Evolutionary conservation across 2,329 filamentous ascomycete species (phyloP).

Genomic region (Didymella keratinophila): DNA sequence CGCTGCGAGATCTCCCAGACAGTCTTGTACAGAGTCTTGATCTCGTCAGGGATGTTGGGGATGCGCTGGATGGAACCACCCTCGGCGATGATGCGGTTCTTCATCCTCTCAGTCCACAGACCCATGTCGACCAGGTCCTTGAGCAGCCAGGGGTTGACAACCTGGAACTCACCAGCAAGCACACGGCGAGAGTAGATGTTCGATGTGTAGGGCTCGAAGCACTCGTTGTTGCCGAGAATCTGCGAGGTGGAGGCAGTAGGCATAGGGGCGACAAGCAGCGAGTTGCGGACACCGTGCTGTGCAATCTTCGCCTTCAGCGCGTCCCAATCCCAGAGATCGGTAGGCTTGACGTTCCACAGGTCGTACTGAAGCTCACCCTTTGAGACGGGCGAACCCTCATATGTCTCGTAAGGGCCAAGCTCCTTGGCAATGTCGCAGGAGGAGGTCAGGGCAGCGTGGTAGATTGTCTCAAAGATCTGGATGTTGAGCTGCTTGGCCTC

Average conservation of each 20-base stretch:
- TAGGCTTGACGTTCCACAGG: conserved; percentile 96
- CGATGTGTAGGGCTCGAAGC: conserved; percentile 99
- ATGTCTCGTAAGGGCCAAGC: conserved; percentile 85
- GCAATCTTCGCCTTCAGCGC: conserved; percentile 88
- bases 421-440: conserved; percentile 86
- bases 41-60: conserved; percentile 92
- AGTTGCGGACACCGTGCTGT: conserved; percentile 93
- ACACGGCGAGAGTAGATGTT: conserved; percentile 99
- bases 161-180: conserved; percentile 97
- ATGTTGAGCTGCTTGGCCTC: conserved; percentile 94
- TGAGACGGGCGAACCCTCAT: conserved; percentile 91
- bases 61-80: conserved; percentile 96
- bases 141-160: conserved; percentile 98
- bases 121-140: conserved; percentile 98
- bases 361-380: conserved; percentile 97
- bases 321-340: conserved; percentile 96
- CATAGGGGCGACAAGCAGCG: conserved; percentile 94
- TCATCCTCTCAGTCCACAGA: conserved; percentile 99
- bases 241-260: conserved; percentile 96
- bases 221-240: conserved; percentile 99
- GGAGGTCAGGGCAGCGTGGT: conserved; percentile 90
- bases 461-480: conserved; percentile 99
- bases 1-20: conserved; percentile 99
- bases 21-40: conserved; percentile 98
- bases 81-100: conserved; percentile 99